Base-by-base conservation (phyloP, 2,329 filamentous ascomycete species). In the Rosellinia necatrix region DNA sequence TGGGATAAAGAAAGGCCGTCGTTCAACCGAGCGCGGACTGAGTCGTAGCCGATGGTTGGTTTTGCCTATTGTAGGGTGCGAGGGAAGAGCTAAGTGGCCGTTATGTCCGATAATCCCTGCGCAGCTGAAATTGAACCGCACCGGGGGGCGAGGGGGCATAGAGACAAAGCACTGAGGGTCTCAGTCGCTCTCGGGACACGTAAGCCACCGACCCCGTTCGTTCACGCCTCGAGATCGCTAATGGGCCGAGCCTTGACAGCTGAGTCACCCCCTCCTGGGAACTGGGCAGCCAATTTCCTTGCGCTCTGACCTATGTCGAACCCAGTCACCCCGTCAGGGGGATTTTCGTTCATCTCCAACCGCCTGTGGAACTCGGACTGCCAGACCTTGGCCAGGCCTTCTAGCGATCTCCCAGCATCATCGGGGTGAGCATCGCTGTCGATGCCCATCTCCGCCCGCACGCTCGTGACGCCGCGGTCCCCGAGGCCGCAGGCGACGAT, bases 401-500 rank as follows among this genome's bases (percentile, higher is more conserved):
- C 24, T 19, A 59, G 21, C 22, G 17, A 41, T 10, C n/a, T 29
- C 25, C 42, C 9, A 24, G 47, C 51, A 21, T 32, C 34, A 24
- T 34, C 12, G 21, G 10, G 41, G 15, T n/a, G 19, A 32, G n/a
- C 6, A 15, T n/a, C 12, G 38, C 24, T 30, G 22, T 21, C 8
- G 2, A 29, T 19, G 27, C 59, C 25, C 13, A 58, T 58, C 32
- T 67, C 70, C 47, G 78, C 59, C 71, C 89, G 81, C 34, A 96
- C 80, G 70, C 84, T 92, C n/a, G 91, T 96, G 49, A 90, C 87
- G 58, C 81, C 79, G 75, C 89, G 90, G 21, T 89, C 92, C 59
- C 88, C 85, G 34, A 97, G 74, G 0, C 94, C 94, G 77, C 93
- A 97, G 12, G 92, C 89, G n/a, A 92, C 87, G 71, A 97, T 96